Percentiles rank a stretch among this genome's conserved stretches.
Conservation (phyloP, 495 filamentous ascomycete genomes). For the Penicillium psychrofluorescens region DNA sequence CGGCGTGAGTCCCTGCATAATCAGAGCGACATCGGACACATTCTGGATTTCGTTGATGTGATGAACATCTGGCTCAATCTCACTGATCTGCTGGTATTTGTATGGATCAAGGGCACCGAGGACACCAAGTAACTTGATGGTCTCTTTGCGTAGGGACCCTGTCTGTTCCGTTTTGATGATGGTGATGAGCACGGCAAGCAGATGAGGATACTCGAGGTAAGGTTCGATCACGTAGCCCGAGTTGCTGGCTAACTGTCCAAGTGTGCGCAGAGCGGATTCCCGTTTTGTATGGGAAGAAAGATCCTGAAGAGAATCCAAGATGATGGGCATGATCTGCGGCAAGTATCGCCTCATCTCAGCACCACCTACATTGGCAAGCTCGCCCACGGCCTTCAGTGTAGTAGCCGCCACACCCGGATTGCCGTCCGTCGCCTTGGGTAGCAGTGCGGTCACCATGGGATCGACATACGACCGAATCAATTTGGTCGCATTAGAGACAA, state of each 20-base stretch:
- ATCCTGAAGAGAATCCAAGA: constrained; percentile 87
- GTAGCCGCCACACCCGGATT: constrained; percentile 85
- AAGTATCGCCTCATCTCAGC: constrained; percentile 85
- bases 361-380: constrained; percentile 87
- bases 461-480: constrained; percentile 93
- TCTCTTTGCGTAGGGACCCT: constrained; percentile 78
- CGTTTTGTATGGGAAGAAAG: constrained; percentile 81
- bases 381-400: constrained; percentile 87
- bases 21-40: constrained; percentile 89
- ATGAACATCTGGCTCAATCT: constrained; percentile 41
- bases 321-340: constrained; percentile 84
- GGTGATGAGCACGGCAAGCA: constrained; percentile 83
- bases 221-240: constrained; percentile 97
- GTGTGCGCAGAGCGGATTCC: constrained; percentile 80
- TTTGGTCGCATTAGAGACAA: constrained; percentile 83
- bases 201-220: constrained; percentile 86
- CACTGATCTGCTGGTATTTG: constrained; percentile 68
- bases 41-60: constrained; percentile 50
- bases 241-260: constrained; percentile 88
- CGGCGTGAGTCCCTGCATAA: constrained; percentile 95
- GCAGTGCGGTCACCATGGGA: constrained; percentile 81
- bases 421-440: constrained; percentile 78
- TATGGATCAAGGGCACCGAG: constrained; percentile 95
- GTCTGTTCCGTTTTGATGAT: constrained; percentile 89
- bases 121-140: constrained; percentile 91